Percentiles rank a stretch among this genome's conserved stretches.
Evolutionary conservation across 2,329 filamentous ascomycete genomes (phyloP).

Genomic region (Colletotrichum eleusines): DNA sequence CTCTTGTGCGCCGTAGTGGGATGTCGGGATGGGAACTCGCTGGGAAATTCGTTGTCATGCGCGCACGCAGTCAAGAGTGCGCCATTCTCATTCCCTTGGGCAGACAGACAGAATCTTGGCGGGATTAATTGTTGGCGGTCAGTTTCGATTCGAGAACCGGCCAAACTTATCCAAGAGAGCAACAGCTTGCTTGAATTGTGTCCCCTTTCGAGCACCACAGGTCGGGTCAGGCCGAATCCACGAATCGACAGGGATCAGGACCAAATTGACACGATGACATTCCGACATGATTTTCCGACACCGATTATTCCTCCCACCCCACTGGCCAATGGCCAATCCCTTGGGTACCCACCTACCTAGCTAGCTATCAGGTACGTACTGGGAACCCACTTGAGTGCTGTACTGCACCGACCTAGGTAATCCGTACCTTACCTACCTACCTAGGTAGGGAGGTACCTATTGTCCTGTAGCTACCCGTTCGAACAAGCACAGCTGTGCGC

Average conservation of each 20-base stretch:
- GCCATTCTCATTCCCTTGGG: slow-evolving; percentile 30
- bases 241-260: slow-evolving; percentile 37
- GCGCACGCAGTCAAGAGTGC: slow-evolving; percentile 37
- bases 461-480: slow-evolving; percentile 4
- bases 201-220: slow-evolving; percentile 34
- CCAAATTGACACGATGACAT: slow-evolving; percentile 44
- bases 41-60: slow-evolving; percentile 9
- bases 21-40: slow-evolving; percentile 1
- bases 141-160: slow-evolving; percentile 18
- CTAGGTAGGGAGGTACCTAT: no score
- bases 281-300: slow-evolving; percentile 43
- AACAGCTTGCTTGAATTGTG: slow-evolving; percentile 38
- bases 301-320: neutral
- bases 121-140: neutral
- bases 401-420: no score
- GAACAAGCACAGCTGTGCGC: neutral
- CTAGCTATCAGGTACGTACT: neutral
- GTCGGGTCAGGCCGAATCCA: slow-evolving; percentile 20
- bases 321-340: slow-evolving; percentile 26
- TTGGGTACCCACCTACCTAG: neutral
- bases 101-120: neutral
- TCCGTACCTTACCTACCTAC: no score
- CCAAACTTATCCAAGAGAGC: slow-evolving; percentile 20
- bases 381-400: no score
- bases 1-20: slow-evolving; percentile 27